These are phyloP conservation scores for Rutstroemia sydowiana DNA, from an alignment of 2,329 filamentous ascomycete species.

Conservation along the genomic window DNA sequence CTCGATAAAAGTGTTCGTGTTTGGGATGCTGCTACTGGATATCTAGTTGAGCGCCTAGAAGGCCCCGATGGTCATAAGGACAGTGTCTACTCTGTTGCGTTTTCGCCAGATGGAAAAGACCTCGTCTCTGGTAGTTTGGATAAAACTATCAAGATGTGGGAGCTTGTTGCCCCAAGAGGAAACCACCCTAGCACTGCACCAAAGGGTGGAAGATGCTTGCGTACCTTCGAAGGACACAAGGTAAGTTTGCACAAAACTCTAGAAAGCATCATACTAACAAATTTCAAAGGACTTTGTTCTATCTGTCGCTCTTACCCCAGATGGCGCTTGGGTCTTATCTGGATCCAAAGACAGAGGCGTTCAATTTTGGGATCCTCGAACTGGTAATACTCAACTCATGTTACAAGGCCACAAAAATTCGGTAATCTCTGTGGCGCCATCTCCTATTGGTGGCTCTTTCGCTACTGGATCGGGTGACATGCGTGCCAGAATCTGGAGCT, in stretches of 20 bases:
- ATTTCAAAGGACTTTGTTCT: slow-evolving; percentile 78
- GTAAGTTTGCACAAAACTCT: slow-evolving; percentile 40
- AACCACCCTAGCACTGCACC: slow-evolving; percentile 58
- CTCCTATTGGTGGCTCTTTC: slow-evolving; percentile 75
- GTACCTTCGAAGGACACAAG: slow-evolving; percentile 95
- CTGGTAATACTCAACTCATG: slow-evolving; percentile 93
- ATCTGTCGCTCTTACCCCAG: slow-evolving; percentile 88
- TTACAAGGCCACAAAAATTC: slow-evolving; percentile 98
- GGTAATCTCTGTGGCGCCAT: slow-evolving; percentile 94
- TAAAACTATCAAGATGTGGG: slow-evolving; percentile 99
- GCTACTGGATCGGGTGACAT: slow-evolving; percentile 96
- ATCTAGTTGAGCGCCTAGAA: slow-evolving; percentile 84
- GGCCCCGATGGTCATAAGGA: slow-evolving; percentile 94
- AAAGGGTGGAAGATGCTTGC: slow-evolving; percentile 87
- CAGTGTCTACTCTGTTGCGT: slow-evolving; percentile 92
- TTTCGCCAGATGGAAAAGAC: slow-evolving; percentile 86
- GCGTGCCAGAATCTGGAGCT: slow-evolving; percentile 96
- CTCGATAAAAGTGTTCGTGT: slow-evolving; percentile 97
- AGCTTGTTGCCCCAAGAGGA: slow-evolving; percentile 66
- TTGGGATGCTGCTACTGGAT: slow-evolving; percentile 85
- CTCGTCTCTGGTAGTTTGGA: slow-evolving; percentile 92
- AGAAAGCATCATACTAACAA: slow-evolving; percentile 15
- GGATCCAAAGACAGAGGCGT: slow-evolving; percentile 96
- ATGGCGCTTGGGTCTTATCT: slow-evolving; percentile 91
- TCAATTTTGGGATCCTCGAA: slow-evolving; percentile 96